Base-by-base conservation (phyloP, 2,329 filamentous ascomycete species). In the Diaporthe ilicicola region DNA sequence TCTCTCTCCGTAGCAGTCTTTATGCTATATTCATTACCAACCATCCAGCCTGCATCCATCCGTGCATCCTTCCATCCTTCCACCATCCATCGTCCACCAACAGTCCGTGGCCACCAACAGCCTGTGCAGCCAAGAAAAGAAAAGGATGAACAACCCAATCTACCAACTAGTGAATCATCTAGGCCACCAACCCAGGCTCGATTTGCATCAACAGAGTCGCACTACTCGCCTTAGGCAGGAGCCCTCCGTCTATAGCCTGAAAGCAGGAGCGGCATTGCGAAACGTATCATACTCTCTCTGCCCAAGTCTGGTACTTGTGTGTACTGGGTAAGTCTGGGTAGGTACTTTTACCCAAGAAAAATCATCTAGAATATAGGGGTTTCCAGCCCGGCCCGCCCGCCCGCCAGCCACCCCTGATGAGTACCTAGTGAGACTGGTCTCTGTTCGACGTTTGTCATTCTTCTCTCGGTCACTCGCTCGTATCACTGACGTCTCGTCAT, bases 161-260 rank as follows among this genome's bases (percentile, higher is more conserved):
- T 19, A 27, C 27, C 19, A 15, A 62, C 59, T 62, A 48, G 56
- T 62, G 59, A 48, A 62, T 62, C 59, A 62, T n/a, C 59, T 48
- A 62, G 39, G 27, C 42, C 59, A 6, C 19, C 59, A 22, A n/a
- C 51, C 59, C 27, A 62, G 19, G 27, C 56, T 46, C 27, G 39
- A 61, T 61, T 27, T 24, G 59, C 42, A 62, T 34, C 59, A 62
- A 44, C 32, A 62, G 59, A 50, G 59, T 64, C 59, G 39, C 59
- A 62, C 59, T 62, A 62, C 39, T 27, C 24, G 19, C 56, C 56
- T 61, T 32, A 46, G 39, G 24, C 39, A 32, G 55, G 34, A 61
- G 39, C 22, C 37, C 24, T 59, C 55, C 37, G 56, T n/a, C 56
- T 62, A 46, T 62, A 62, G 56, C 56, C 56, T 62, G 56, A 62